A percentile compares a stretch with the other conserved stretches of the same genome.
Conservation (phyloP, 495 filamentous ascomycete species). For the Talaromyces ruber region DNA sequence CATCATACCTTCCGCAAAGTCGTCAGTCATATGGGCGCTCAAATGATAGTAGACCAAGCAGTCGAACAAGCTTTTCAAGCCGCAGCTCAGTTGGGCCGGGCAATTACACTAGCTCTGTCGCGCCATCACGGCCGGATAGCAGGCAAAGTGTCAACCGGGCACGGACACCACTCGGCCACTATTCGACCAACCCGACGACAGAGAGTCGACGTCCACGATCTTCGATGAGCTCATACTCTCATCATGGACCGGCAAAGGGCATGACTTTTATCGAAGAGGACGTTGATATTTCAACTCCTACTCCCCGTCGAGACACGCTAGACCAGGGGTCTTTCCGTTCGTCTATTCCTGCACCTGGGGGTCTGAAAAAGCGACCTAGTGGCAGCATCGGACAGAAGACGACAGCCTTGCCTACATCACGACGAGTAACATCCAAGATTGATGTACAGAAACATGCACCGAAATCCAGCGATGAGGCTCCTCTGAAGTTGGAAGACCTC, state of each 20-base stretch:
- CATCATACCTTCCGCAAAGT: constrained; percentile 34
- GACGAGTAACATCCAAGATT: constrained; percentile 37
- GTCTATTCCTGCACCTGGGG: constrained; percentile 25
- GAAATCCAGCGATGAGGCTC: constrained; percentile 42
- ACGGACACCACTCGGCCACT: constrained; percentile 53
- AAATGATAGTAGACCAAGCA: constrained; percentile 39
- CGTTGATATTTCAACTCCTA: constrained; percentile 25
- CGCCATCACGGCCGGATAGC: constrained; percentile 48
- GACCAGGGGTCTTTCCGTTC: constrained; percentile 19
- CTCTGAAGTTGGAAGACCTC: constrained; percentile 49
- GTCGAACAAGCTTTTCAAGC: constrained; percentile 35
- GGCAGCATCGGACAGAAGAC: constrained; percentile 33
- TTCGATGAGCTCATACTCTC: constrained; percentile 26
- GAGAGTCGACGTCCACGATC: constrained; percentile 40
- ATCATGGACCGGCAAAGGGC: constrained; percentile 23
- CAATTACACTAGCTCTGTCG: constrained; percentile 23
- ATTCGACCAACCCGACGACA: constrained; percentile 34
- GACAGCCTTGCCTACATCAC: constrained; percentile 39
- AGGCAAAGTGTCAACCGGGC: constrained; percentile 58
- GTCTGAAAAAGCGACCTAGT: constrained; percentile 42
- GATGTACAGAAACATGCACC: constrained; percentile 37
- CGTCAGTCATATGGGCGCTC: constrained; percentile 43
- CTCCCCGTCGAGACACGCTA: constrained; percentile 21
- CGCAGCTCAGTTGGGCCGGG: constrained; percentile 36
- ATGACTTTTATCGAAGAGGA: constrained; percentile 40